Percentiles rank a stretch among this genome's conserved stretches.
Conservation (phyloP, 768 basidiomycete species). For the Leccinellum luteum region DNA sequence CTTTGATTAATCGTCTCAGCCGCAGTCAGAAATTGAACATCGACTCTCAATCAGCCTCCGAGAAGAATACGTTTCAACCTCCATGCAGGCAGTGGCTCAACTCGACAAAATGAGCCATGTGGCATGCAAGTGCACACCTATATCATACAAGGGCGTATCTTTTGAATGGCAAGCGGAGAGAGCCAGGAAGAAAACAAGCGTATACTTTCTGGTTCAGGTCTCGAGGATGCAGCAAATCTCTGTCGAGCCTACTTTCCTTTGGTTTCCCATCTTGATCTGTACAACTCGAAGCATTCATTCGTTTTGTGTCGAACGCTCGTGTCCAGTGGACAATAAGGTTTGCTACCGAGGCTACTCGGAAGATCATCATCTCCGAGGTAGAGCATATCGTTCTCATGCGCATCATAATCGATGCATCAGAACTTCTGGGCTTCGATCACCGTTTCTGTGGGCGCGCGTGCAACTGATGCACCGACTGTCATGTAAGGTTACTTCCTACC, state of each 20-base stretch:
- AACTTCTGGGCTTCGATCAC: not conserved
- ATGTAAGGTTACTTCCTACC: not conserved
- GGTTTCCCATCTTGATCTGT: too few relatives aligned
- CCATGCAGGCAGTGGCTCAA: not conserved
- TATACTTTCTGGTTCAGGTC: not conserved
- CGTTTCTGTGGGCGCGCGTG: not conserved
- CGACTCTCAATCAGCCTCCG: not conserved
- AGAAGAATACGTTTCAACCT: not conserved
- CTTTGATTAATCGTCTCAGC: not conserved
- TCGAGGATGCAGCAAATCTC: not conserved
- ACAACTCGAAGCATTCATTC: not conserved
- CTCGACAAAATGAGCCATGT: not conserved
- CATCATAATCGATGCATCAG: not conserved
- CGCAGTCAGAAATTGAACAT: not conserved
- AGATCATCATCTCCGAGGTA: not conserved
- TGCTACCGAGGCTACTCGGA: not conserved
- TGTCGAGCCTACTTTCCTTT: not conserved
- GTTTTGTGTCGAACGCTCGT: not conserved
- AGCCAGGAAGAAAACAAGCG: not conserved
- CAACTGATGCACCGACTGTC: not conserved
- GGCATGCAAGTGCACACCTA: not conserved
- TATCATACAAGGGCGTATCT: not conserved
- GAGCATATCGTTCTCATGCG: too few relatives aligned
- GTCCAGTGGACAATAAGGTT: not conserved
- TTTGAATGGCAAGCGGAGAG: not conserved